Conservation (phyloP, 768 basidiomycete genomes). For the Serendipita sp. region DNA sequence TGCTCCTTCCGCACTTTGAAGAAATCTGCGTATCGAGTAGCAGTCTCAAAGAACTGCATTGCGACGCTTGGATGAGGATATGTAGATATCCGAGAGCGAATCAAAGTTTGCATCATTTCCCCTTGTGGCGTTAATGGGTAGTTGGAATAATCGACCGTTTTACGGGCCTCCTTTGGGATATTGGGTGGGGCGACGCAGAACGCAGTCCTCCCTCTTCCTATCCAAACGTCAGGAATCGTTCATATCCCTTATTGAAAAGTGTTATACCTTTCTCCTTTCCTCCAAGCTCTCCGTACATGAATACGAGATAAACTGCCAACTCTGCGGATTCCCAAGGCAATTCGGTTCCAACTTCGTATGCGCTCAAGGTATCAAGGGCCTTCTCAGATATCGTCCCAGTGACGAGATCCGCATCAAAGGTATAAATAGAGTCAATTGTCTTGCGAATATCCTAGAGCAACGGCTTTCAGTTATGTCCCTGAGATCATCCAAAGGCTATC, state of each 20-base stretch:
- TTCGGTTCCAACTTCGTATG: constrained; percentile 43
- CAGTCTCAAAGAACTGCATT: constrained; percentile 86
- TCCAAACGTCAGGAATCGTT: constrained; percentile 31
- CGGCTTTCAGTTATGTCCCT: too few species aligned
- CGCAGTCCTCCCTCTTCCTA: constrained; percentile 62
- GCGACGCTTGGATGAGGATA: constrained; percentile 75
- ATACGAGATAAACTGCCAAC: constrained; percentile 83
- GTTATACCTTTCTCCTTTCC: constrained; percentile 48
- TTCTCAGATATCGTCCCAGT: constrained; percentile 59
- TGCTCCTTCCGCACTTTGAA: constrained; percentile 87
- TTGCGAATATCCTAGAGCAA: constrained; percentile 69
- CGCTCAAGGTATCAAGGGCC: constrained; percentile 57
- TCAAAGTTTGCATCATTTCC: constrained; percentile 71
- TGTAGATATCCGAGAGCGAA: constrained; percentile 60
- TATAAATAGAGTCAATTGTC: constrained; percentile 74
- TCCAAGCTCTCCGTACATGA: constrained; percentile 79
- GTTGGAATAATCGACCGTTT: constrained; percentile 52
- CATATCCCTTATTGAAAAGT: background rate
- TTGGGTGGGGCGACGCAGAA: constrained; percentile 69
- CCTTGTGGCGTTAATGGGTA: constrained; percentile 83
- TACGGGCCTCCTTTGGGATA: constrained; percentile 52
- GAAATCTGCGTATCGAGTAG: constrained; percentile 86
- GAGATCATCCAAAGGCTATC: constrained; percentile 12
- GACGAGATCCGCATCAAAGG: constrained; percentile 75
- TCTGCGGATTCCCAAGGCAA: constrained; percentile 90